These are phyloP conservation scores for Colletotrichum chlorophyti DNA, from an alignment of 2,329 filamentous ascomycete genomes.

Conservation along the genomic window DNA sequence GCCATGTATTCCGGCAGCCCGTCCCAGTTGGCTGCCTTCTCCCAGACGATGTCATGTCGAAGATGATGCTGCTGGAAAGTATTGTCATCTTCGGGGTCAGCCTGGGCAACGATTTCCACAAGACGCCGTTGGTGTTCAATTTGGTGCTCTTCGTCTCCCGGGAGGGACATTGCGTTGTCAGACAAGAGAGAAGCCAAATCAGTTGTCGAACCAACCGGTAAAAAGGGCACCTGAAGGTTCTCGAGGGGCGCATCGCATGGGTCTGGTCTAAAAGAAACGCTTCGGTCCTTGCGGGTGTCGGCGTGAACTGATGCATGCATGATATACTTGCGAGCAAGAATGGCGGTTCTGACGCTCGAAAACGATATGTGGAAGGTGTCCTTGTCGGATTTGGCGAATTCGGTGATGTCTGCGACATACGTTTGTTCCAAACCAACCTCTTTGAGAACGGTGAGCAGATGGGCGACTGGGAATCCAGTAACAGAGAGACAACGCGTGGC, in stretches of 20 bases:
- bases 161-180: neutral
- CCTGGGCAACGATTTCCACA: neutral
- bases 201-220: neutral
- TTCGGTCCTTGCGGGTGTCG: neutral
- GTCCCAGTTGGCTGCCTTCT: slow-evolving; percentile 13
- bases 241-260: slow-evolving; percentile 11
- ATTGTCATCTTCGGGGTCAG: neutral
- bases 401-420: slow-evolving; percentile 5
- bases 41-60: slow-evolving; percentile 19
- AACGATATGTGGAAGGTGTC: slow-evolving; percentile 18
- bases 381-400: slow-evolving; percentile 10
- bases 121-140: neutral
- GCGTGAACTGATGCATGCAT: neutral
- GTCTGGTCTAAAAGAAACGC: neutral
- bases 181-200: neutral
- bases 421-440: slow-evolving; percentile 1
- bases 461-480: slow-evolving; percentile 11
- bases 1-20: slow-evolving; percentile 2
- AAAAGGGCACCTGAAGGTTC: neutral
- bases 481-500: slow-evolving; percentile 16
- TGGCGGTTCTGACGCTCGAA: slow-evolving; percentile 5
- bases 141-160: neutral
- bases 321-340: slow-evolving; percentile 7
- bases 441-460: neutral
- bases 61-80: slow-evolving; percentile 2